phyloP scores from a whole-genome alignment of 495 filamentous ascomycete genomes.

The Baudoinia panamericana region DNA sequence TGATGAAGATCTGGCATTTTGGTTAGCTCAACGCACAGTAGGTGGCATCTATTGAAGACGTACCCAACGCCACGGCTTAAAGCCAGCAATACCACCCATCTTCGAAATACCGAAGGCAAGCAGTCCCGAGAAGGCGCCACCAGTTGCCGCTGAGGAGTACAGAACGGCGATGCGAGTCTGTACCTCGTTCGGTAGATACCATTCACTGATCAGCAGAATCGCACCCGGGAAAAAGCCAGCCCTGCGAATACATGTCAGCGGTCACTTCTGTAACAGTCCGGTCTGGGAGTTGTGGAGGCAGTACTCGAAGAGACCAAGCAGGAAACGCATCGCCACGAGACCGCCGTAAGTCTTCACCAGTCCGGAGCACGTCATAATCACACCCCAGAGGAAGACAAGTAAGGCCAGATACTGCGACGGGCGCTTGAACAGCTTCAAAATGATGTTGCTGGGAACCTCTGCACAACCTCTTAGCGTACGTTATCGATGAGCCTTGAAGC shows the following conservation, averaged over 20 bases:
- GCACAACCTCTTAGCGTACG: too few relatives aligned
- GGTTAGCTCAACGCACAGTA: too few relatives aligned
- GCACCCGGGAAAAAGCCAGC: constrained; percentile 13
- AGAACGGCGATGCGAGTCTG: constrained; percentile 9
- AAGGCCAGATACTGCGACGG: constrained; percentile 6
- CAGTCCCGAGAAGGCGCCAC: constrained; percentile 20
- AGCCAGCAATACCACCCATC: constrained; percentile 48
- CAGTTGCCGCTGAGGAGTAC: constrained; percentile 6
- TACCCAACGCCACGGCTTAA: constrained; percentile 80
- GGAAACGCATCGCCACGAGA: constrained; percentile 10
- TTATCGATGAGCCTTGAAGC: neutral
- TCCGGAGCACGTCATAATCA: constrained; percentile 9
- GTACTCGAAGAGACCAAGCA: constrained; percentile 16
- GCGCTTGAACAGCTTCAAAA: constrained; percentile 4
- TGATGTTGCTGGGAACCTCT: constrained; percentile 5
- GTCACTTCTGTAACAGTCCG: neutral
- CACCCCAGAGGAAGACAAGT: constrained; percentile 3
- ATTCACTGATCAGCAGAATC: constrained; percentile 4
- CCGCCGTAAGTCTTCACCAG: constrained; percentile 12
- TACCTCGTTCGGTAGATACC: constrained; percentile 8
- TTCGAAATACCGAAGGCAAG: constrained; percentile 16
- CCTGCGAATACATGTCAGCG: neutral
- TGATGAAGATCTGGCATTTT: constrained; percentile 38
- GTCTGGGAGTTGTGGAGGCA: too few relatives aligned
- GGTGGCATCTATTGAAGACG: too few relatives aligned